These are phyloP conservation scores for Castanea mollissima DNA, from an alignment of 306 rosid species.

Conservation along the genomic window DNA sequence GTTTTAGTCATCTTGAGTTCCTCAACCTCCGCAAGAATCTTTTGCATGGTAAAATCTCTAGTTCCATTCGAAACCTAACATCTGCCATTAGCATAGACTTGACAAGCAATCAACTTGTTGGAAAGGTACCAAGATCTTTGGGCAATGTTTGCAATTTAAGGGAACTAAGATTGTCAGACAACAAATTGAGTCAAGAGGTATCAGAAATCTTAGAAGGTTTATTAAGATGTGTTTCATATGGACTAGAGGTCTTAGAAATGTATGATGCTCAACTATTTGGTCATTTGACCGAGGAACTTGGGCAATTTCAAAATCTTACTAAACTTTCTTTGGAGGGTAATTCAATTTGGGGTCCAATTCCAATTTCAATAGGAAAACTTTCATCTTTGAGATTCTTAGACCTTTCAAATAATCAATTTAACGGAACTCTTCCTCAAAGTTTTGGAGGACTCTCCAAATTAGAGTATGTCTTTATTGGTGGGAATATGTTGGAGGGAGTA, in stretches of 20 bases:
- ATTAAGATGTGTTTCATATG: too few relatives aligned
- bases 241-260: constrained; percentile 8
- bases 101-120: constrained; percentile 4
- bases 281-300: not conserved
- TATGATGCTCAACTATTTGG: not conserved
- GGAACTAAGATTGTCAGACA: too few relatives aligned
- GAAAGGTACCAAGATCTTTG: not conserved
- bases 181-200: too few relatives aligned
- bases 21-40: not conserved
- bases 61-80: constrained; percentile 4
- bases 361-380: not conserved
- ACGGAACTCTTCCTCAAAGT: not conserved
- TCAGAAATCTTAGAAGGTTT: too few relatives aligned
- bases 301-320: not conserved
- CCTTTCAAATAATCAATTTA: not conserved
- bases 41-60: not conserved
- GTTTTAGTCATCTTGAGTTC: not conserved
- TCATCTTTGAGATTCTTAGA: not conserved
- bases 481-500: constrained; percentile 2
- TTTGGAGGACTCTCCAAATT: not conserved
- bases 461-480: not conserved
- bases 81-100: not conserved
- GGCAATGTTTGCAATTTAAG: not conserved
- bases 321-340: not conserved
- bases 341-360: not conserved